These are phyloP conservation scores for Plasmodium gaboni DNA, from an alignment of 169 alveolate species.

Conservation along the genomic window DNA sequence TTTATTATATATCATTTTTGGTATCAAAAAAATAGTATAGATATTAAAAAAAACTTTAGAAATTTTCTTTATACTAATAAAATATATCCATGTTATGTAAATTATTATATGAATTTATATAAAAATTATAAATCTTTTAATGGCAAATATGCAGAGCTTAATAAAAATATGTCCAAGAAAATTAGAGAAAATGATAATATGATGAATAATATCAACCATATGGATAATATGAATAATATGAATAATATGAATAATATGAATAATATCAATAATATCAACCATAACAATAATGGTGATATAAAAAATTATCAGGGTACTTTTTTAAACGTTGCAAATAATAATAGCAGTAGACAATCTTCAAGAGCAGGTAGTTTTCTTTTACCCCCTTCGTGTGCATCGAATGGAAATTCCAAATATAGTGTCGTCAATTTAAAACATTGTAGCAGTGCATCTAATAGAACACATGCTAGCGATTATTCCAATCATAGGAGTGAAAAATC, in stretches of 20 bases:
- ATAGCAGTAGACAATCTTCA: too few species aligned
- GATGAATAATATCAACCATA: background rate
- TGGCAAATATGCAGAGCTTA: constrained; percentile 12
- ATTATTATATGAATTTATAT: constrained; percentile 56
- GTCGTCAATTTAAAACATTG: too few species aligned
- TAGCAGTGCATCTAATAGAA: background rate
- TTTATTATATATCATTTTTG: constrained; percentile 68
- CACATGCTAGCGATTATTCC: background rate
- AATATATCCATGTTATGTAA: constrained; percentile 59
- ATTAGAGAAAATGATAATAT: background rate
- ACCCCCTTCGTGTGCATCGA: too few species aligned
- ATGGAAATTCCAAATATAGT: too few species aligned
- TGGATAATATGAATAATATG: background rate
- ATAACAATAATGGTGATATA: too few species aligned
- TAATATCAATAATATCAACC: background rate
- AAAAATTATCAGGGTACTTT: too few species aligned
- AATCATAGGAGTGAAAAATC: background rate
- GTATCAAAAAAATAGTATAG: constrained; percentile 58
- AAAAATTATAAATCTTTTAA: constrained; percentile 30
- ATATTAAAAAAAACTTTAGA: constrained; percentile 41
- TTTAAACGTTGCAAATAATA: too few species aligned
- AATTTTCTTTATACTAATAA: constrained; percentile 62
- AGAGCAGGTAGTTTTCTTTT: too few species aligned
- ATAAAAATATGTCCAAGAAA: background rate
- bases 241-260: too few species aligned